Conservation (phyloP, 352 stramenopile species). For the Globisporangium recalcitrans region DNA sequence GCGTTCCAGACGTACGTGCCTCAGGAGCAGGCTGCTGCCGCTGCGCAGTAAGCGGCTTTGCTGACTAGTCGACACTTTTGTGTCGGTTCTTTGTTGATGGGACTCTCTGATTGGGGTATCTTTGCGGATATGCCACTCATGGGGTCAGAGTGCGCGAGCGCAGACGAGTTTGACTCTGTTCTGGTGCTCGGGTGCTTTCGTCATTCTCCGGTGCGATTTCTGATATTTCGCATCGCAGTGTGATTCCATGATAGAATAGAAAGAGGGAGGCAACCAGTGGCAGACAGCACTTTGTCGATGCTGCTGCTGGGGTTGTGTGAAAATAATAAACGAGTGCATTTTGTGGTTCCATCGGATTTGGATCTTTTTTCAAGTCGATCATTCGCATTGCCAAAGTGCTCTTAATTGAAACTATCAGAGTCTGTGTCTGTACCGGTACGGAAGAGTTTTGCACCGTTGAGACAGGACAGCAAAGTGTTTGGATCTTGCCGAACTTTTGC, state of each 20-base stretch:
- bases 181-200: slow-evolving; percentile 8
- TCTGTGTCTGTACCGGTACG: too few relatives aligned
- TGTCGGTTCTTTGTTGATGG: slow-evolving; percentile 8
- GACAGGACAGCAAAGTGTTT: too few relatives aligned
- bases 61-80: not conserved
- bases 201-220: slow-evolving; percentile 13
- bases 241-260: slow-evolving; percentile 15
- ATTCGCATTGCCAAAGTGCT: too few relatives aligned
- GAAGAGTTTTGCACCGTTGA: too few relatives aligned
- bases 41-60: slow-evolving; percentile 4
- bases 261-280: not conserved
- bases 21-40: not conserved
- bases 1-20: slow-evolving; percentile 83
- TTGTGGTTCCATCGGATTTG: not conserved
- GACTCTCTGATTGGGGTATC: slow-evolving; percentile 16
- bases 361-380: too few relatives aligned
- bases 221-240: slow-evolving; percentile 11
- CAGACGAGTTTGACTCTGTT: not conserved
- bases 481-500: not conserved
- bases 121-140: slow-evolving; percentile 4
- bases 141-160: slow-evolving; percentile 16
- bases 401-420: too few relatives aligned
- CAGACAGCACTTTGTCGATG: not conserved
- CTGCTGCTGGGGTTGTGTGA: not conserved
- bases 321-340: not conserved